Percentiles rank a stretch among this genome's conserved stretches.
These are phyloP conservation scores for Nicotiana benthamiana DNA, from an alignment of 257 asterid genomes.

Conservation along the genomic window DNA sequence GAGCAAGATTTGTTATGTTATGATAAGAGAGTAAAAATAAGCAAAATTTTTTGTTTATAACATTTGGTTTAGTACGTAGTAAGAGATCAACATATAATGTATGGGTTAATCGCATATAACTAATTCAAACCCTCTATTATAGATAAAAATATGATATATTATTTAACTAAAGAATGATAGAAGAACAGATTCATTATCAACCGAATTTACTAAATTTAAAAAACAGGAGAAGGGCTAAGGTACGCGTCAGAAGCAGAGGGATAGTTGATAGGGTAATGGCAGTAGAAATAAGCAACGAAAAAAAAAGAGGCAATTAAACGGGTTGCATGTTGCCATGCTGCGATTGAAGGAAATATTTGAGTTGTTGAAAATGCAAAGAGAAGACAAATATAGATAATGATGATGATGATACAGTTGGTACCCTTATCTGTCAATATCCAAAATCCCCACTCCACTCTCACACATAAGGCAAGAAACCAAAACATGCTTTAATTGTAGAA, in stretches of 20 bases:
- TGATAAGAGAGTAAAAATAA: background rate
- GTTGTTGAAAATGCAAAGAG: background rate
- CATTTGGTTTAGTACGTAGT: too few species aligned
- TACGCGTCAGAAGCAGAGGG: background rate
- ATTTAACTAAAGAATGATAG: too few species aligned
- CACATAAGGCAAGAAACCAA: background rate
- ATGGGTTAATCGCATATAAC: too few species aligned
- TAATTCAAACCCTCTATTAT: too few species aligned
- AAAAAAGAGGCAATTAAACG: background rate
- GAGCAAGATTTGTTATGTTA: background rate
- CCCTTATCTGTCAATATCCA: background rate
- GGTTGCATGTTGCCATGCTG: background rate
- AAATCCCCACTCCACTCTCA: background rate
- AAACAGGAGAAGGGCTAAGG: background rate
- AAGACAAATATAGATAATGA: slow-evolving; percentile 9
- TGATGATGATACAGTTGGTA: slow-evolving; percentile 7
- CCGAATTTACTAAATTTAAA: too few species aligned
- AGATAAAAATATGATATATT: too few species aligned
- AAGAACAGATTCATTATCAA: too few species aligned
- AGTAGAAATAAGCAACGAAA: background rate
- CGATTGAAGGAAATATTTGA: background rate
- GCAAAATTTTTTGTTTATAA: too few species aligned
- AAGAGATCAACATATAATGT: too few species aligned
- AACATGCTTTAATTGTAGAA: background rate
- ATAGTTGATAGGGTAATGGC: background rate